Conservation (phyloP, 129 eudicot species). For the Silybum marianum region DNA sequence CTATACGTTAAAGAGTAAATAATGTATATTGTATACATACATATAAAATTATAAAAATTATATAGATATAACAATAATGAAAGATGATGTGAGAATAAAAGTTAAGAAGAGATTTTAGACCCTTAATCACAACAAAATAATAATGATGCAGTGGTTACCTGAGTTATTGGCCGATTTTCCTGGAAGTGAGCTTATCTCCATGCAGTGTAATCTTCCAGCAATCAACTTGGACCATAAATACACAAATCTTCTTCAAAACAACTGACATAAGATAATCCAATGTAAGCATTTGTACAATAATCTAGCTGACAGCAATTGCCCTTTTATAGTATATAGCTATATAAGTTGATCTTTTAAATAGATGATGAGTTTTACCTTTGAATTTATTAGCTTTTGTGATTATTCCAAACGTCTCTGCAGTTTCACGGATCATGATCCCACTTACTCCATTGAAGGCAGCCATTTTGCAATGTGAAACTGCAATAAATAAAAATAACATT, state of each 20-base stretch:
- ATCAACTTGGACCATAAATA: conserved; percentile 84
- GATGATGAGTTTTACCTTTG: conserved; percentile 43
- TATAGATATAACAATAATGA: too few relatives aligned
- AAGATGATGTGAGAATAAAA: too few relatives aligned
- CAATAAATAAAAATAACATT: conserved; percentile 21
- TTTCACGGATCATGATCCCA: conserved; percentile 91
- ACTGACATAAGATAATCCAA: conserved; percentile 41
- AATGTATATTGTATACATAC: too few relatives aligned
- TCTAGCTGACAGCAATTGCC: background rate
- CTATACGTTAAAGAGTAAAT: too few relatives aligned
- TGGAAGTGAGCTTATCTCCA: conserved; percentile 71
- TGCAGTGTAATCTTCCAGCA: conserved; percentile 86
- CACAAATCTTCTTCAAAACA: conserved; percentile 72
- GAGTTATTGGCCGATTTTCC: conserved; percentile 56
- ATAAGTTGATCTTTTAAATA: background rate
- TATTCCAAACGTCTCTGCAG: conserved; percentile 84
- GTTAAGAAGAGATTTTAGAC: too few relatives aligned
- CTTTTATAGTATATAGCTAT: background rate
- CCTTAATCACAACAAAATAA: too few relatives aligned
- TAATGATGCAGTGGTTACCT: too few relatives aligned
- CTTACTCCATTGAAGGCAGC: conserved; percentile 53
- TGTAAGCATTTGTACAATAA: background rate
- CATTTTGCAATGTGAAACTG: conserved; percentile 77
- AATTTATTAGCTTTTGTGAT: conserved; percentile 71
- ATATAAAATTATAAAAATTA: too few relatives aligned